Evolutionary conservation across 441 rosid species (phyloP).

Genomic region (Gossypium lobatum): DNA sequence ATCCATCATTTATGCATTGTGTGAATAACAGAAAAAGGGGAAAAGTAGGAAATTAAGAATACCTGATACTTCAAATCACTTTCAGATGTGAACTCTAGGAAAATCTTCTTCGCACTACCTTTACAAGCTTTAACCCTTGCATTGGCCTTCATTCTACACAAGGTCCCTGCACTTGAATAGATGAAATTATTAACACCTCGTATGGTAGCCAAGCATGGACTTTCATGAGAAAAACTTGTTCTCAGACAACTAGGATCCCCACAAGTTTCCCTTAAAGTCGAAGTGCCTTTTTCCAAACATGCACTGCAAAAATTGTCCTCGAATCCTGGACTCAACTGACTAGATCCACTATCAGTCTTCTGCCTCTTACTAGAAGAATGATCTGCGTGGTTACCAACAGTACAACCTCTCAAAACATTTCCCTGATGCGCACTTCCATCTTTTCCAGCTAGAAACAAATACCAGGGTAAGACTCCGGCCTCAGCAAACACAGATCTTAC

Average conservation of each 20-base stretch:
- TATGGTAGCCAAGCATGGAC: conserved; percentile 49
- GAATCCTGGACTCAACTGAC: conserved; percentile 15
- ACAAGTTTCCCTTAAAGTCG: conserved; percentile 16
- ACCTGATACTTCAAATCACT: conserved; percentile 47
- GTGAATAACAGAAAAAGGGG: not conserved
- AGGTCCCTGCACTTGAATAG: conserved; percentile 33
- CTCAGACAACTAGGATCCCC: conserved; percentile 21
- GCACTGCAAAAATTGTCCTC: conserved; percentile 11
- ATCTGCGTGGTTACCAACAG: conserved; percentile 22
- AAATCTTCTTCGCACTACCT: conserved; percentile 38
- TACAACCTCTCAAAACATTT: conserved; percentile 17
- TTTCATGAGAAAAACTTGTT: conserved; percentile 28
- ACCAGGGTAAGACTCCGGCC: conserved; percentile 73
- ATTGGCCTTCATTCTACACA: conserved; percentile 30
- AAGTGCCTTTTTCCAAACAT: conserved; percentile 11
- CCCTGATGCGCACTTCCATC: conserved; percentile 29
- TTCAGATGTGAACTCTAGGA: conserved; percentile 63
- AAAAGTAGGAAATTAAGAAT: conserved; percentile 5
- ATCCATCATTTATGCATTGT: conserved; percentile 1
- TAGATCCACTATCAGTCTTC: conserved; percentile 31
- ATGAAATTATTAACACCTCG: conserved; percentile 30
- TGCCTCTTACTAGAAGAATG: conserved; percentile 45
- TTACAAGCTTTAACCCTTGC: conserved; percentile 24
- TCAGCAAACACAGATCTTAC: conserved; percentile 48
- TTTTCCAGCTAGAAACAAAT: conserved; percentile 48